Percentiles rank a stretch among this genome's conserved stretches.
These are phyloP conservation scores for Pseudogymnoascus sp. DNA, from an alignment of 2,329 filamentous ascomycete genomes.

Conservation along the genomic window DNA sequence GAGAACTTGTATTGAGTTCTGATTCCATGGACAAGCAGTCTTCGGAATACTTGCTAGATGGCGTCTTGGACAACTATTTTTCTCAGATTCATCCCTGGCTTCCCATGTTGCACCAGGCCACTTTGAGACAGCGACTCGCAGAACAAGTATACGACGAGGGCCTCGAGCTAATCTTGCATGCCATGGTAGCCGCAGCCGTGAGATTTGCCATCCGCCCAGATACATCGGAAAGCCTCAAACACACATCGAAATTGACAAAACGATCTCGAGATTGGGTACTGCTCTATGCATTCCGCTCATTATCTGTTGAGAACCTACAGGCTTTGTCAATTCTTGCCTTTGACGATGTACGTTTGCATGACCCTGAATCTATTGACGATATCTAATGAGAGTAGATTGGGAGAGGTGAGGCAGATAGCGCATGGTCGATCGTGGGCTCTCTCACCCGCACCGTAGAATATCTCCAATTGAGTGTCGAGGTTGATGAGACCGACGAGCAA, in stretches of 20 bases:
- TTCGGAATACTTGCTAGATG: slow-evolving; percentile 21
- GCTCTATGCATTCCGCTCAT: slow-evolving; percentile 26
- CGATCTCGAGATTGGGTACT: slow-evolving; percentile 24
- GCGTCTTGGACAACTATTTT: slow-evolving; percentile 27
- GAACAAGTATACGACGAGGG: slow-evolving; percentile 19
- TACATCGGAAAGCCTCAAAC: slow-evolving; percentile 19
- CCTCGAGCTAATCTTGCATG: slow-evolving; percentile 29
- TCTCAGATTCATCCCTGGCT: slow-evolving; percentile 33
- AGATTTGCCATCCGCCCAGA: slow-evolving; percentile 23
- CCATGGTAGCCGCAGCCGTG: slow-evolving; percentile 27
- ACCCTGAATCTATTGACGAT: neutral
- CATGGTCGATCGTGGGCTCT: slow-evolving; percentile 32
- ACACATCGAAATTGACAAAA: slow-evolving; percentile 10
- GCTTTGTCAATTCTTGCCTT: slow-evolving; percentile 32
- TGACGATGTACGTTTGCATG: slow-evolving; percentile 25
- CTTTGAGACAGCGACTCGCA: slow-evolving; percentile 18
- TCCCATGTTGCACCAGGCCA: slow-evolving; percentile 31
- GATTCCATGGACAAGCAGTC: slow-evolving; percentile 11
- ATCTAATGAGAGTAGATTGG: slow-evolving; percentile 22
- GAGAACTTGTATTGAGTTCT: slow-evolving; percentile 4
- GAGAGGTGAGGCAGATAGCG: slow-evolving; percentile 25
- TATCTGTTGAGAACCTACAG: slow-evolving; percentile 32
- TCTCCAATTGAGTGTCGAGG: slow-evolving; percentile 30
- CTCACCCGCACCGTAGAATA: slow-evolving; percentile 33
- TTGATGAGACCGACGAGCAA: slow-evolving; percentile 23